Percentiles rank a stretch among this genome's conserved stretches.
Evolutionary conservation across 2,329 filamentous ascomycete species (phyloP).

Genomic region (Triangularia setosa): DNA sequence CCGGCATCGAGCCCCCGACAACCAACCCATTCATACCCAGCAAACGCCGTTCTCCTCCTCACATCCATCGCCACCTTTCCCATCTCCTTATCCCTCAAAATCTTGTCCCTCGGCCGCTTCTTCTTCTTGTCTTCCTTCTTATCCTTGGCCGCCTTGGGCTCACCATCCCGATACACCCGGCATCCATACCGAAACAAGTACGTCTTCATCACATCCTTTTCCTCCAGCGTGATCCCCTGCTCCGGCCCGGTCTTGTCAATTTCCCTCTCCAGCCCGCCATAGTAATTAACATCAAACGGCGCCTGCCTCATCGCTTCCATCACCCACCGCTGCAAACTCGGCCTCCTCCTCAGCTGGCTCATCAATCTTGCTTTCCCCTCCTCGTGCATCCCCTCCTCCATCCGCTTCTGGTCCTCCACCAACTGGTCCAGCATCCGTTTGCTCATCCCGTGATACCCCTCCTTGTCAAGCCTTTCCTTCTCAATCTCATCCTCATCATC

Average conservation of each 20-base stretch:
- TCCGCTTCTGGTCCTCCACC: not conserved
- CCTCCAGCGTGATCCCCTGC: constrained; percentile 31
- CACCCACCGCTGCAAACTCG: constrained; percentile 39
- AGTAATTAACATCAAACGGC: constrained; percentile 46
- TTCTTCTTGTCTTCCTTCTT: constrained; percentile 48
- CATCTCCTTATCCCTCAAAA: constrained; percentile 69
- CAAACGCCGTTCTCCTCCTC: constrained; percentile 76
- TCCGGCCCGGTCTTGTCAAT: constrained; percentile 37
- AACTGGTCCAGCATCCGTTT: not conserved
- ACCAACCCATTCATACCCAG: constrained; percentile 75
- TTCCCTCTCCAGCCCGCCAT: constrained; percentile 47
- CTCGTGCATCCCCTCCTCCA: not conserved
- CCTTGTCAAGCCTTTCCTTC: not conserved
- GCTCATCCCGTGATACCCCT: not conserved
- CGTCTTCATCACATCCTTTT: constrained; percentile 44
- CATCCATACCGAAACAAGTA: constrained; percentile 50
- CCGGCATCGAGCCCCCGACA: not conserved
- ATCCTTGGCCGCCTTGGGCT: constrained; percentile 28
- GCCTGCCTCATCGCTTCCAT: constrained; percentile 41
- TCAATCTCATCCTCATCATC: constrained; percentile 17
- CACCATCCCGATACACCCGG: not conserved
- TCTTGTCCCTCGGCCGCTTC: constrained; percentile 77
- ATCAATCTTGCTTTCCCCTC: constrained; percentile 30
- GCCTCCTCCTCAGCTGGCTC: constrained; percentile 34
- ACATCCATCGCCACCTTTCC: constrained; percentile 69